These are phyloP conservation scores for Sequoiadendron giganteum DNA, from an alignment of 75 land plant species.

Conservation along the genomic window DNA sequence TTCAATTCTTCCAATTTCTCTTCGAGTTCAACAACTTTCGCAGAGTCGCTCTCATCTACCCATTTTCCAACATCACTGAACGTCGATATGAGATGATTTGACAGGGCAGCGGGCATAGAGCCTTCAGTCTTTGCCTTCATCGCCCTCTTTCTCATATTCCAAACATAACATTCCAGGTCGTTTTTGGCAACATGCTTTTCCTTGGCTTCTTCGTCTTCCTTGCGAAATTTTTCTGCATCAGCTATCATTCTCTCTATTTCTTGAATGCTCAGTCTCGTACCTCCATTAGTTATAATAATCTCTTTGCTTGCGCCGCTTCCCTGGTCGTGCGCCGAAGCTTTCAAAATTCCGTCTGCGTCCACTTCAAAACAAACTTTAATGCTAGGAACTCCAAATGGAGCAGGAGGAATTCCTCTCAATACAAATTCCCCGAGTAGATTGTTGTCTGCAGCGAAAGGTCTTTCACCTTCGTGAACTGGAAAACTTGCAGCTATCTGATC, in stretches of 20 bases:
- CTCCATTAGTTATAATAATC: neutral
- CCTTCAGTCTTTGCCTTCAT: neutral
- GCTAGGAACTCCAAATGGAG: neutral
- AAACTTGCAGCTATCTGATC: neutral
- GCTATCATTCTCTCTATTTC: neutral
- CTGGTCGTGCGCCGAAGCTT: constrained; percentile 16
- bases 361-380: constrained; percentile 21
- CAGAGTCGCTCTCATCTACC: too few relatives aligned
- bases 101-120: too few relatives aligned
- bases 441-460: constrained; percentile 14
- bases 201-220: neutral
- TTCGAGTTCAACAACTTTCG: too few relatives aligned
- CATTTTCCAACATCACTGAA: too few relatives aligned
- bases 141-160: neutral
- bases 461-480: constrained; percentile 18
- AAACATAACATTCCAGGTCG: too few relatives aligned
- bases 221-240: neutral
- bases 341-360: constrained; percentile 26
- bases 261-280: neutral
- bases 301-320: neutral
- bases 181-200: neutral
- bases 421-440: constrained; percentile 17
- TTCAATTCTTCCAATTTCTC: too few relatives aligned
- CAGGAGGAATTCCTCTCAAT: neutral
- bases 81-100: too few relatives aligned